phyloP scores from a whole-genome alignment of 2,329 filamentous ascomycete species.

The Kalmusia sp. region DNA sequence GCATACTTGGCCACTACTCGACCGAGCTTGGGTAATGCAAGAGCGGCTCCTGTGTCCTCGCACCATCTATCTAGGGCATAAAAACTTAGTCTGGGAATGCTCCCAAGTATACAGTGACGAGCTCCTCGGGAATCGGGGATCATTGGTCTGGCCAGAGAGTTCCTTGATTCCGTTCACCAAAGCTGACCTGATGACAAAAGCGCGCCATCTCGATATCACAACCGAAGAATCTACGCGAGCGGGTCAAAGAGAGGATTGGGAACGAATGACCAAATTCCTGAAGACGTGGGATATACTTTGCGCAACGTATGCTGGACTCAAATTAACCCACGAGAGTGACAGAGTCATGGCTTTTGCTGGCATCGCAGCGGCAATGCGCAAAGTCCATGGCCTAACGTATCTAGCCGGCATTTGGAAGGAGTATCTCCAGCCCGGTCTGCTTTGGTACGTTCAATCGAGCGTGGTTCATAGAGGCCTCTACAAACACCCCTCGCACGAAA shows the following conservation, averaged over 20 bases:
- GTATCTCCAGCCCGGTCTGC: not conserved
- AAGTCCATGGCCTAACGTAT: not conserved
- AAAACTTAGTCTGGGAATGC: slow-evolving; percentile 2
- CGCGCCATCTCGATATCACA: no score
- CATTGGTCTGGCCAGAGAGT: no score
- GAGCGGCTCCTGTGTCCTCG: not conserved
- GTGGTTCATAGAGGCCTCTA: no score
- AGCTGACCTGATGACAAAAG: no score
- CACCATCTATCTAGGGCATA: not conserved
- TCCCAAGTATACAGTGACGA: no score
- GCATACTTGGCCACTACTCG: not conserved
- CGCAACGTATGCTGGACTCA: not conserved
- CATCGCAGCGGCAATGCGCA: not conserved
- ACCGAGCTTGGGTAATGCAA: slow-evolving; percentile 7
- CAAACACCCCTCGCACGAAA: not conserved
- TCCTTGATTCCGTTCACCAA: no score
- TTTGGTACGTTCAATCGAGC: not conserved
- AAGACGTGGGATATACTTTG: no score
- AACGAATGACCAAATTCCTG: no score
- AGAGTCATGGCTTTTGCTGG: not conserved
- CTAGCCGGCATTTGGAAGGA: not conserved
- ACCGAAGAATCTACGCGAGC: no score
- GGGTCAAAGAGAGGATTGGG: no score
- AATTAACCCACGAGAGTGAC: not conserved
- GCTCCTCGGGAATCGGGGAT: no score